Evolutionary conservation across 345 rosid species (phyloP), one percentile per base, ranked within the genome.

Genomic region (Corchorus capsularis): DNA sequence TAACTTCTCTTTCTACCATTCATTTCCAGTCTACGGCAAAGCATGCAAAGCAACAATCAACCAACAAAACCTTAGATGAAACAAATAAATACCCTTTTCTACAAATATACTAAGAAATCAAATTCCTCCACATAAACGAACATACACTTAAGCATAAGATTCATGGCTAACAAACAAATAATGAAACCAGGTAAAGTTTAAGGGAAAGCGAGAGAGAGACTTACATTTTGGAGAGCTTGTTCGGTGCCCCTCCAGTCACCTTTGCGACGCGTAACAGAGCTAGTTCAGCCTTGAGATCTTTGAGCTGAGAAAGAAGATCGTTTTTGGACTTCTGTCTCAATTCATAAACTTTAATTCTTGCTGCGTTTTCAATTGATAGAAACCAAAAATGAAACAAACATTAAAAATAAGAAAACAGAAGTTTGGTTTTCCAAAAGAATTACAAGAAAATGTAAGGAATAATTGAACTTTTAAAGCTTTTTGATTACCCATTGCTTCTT

Each of bases 211-310:
- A 63, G 7, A 32, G 17, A 62, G 15, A 22, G 6, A 8, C 35
- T 11, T 82, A 88, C 92, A 88, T 90, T 84, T 90, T 88, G 78
- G 92, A 85, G 37, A 90, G 89, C 83, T 90, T 90, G 87, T 88
- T 86, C 32, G 91, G 89, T 32, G 94, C 94, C 13, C 94, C 94
- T 0, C 94, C 92, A 43, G 92, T 88, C 73, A 90, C 92, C 81
- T 90, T 90, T 17, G 94, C 90, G 32, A 90, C 94, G 19, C 94
- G 92, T 8, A 90, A 92, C 77, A 88, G 92, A 34, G 92, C 83
- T 2, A 90, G 87, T 83, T 90, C 91, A 13, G 85, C 85, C 78
- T 90, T 90, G 52, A 90, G 88, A 41, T 90, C 94, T 78, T 87
- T 88, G 85, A 88, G 72, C 83, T 90, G 94, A 73, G 22, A 70